Evolutionary conservation across 495 filamentous ascomycete genomes (phyloP).

Genomic region (Ramalina intermedia): DNA sequence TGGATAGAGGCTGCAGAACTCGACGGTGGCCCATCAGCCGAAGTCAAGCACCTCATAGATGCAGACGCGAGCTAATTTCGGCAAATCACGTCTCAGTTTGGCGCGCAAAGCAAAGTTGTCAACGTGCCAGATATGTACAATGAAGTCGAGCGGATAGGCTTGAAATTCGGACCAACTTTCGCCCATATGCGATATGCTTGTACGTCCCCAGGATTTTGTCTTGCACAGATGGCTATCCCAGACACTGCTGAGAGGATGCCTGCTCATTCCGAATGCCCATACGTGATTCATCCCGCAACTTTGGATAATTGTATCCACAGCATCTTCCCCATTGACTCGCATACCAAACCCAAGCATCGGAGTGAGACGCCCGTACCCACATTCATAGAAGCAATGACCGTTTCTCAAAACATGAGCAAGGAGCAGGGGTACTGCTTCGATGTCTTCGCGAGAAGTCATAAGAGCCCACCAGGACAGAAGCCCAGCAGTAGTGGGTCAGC

Average conservation of each 20-base stretch:
- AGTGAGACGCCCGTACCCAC: constrained; percentile 5
- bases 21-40: neutral
- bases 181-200: constrained; percentile 8
- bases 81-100: too few species aligned
- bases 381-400: constrained; percentile 4
- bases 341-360: neutral
- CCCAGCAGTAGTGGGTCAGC: too few species aligned
- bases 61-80: too few species aligned
- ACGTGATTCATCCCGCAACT: constrained; percentile 36
- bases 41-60: too few species aligned
- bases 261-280: constrained; percentile 24
- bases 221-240: constrained; percentile 18
- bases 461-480: too few species aligned
- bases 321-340: constrained; percentile 1
- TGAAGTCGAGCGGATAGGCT: too few species aligned
- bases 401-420: neutral
- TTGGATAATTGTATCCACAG: constrained; percentile 26
- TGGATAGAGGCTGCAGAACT: neutral
- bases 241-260: constrained; percentile 28
- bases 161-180: constrained; percentile 16
- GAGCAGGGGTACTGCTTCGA: too few species aligned
- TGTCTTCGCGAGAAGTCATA: too few species aligned
- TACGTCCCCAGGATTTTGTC: constrained; percentile 3
- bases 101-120: too few species aligned
- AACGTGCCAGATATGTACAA: too few species aligned